A percentile compares a stretch with the other conserved stretches of the same genome.
phyloP scores from a whole-genome alignment of 768 basidiomycete species.

The Hebeloma cylindrosporum region DNA sequence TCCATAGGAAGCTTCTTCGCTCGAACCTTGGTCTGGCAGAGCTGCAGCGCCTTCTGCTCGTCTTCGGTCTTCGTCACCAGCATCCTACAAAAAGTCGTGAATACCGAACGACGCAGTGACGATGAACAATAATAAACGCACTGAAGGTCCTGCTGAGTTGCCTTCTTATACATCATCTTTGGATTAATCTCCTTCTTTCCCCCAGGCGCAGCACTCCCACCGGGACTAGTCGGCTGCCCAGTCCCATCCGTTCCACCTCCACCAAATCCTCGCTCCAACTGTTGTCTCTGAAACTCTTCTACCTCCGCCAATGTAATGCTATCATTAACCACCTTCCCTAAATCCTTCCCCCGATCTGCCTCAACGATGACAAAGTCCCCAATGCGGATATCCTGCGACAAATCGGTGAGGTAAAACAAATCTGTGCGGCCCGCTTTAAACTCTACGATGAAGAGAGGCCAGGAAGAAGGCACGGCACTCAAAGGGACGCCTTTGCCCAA shows the following conservation, averaged over 20 bases:
- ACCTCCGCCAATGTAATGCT: constrained; percentile 88
- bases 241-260: constrained; percentile 34
- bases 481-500: constrained; percentile 91
- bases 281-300: constrained; percentile 84
- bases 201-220: constrained; percentile 31
- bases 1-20: constrained; percentile 98
- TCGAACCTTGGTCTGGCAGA: constrained; percentile 89
- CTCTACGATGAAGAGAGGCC: constrained; percentile 94
- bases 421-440: constrained; percentile 98
- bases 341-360: constrained; percentile 90
- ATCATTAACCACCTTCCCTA: constrained; percentile 91
- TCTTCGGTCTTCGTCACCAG: constrained; percentile 84
- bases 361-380: constrained; percentile 97
- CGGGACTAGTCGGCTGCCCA: constrained; percentile 51
- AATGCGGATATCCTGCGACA: constrained; percentile 54
- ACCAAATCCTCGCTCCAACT: constrained; percentile 54
- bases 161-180: constrained; percentile 94
- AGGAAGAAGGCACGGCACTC: constrained; percentile 75
- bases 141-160: constrained; percentile 80
- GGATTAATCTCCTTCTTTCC: constrained; percentile 93
- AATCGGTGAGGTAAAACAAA: constrained; percentile 86
- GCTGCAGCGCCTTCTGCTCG: constrained; percentile 86
- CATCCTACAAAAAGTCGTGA: constrained; percentile 42
- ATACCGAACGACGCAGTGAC: constrained; percentile 40
- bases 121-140: constrained; percentile 25